Evolutionary conservation across 345 rosid species (phyloP).

Genomic region (Lumnitzera littorea): DNA sequence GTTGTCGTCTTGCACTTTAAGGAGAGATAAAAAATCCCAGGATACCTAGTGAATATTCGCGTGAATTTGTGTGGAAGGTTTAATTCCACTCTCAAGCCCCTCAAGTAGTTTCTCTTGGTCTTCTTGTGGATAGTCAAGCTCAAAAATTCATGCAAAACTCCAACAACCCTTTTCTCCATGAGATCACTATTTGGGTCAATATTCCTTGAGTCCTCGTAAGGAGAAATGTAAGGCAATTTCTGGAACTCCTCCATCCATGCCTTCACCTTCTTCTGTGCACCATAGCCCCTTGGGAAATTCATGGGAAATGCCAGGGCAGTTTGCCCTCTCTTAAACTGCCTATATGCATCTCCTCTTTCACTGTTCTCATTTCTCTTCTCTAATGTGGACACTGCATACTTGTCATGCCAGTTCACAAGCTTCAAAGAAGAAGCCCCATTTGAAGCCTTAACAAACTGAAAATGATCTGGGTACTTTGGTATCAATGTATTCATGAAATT

Average conservation of each 20-base stretch:
- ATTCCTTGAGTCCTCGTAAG: conserved; percentile 68
- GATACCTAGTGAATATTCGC: conserved; percentile 79
- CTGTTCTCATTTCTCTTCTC: conserved; percentile 46
- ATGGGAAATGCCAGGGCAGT: conserved; percentile 61
- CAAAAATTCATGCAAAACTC: conserved; percentile 82
- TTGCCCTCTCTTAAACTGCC: conserved; percentile 68
- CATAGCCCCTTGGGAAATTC: conserved; percentile 94
- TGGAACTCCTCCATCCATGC: conserved; percentile 99
- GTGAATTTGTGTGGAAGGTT: conserved; percentile 86
- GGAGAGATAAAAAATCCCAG: conserved; percentile 89
- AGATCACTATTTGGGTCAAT: conserved; percentile 80
- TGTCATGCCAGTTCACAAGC: conserved; percentile 58
- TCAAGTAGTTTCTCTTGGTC: conserved; percentile 90
- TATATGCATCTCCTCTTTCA: conserved; percentile 42
- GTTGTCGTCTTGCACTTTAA: conserved; percentile 96
- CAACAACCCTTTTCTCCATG: conserved; percentile 96
- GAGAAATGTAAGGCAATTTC: conserved; percentile 88
- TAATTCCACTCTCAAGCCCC: conserved; percentile 79
- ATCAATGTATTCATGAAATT: conserved; percentile 56
- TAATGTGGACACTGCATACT: conserved; percentile 63
- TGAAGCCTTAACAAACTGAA: conserved; percentile 49
- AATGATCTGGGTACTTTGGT: conserved; percentile 59
- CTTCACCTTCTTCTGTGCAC: conserved; percentile 81
- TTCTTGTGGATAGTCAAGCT: conserved; percentile 91
- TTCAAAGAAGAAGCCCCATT: conserved; percentile 46